phyloP scores from a whole-genome alignment of 2,329 filamentous ascomycete species.

The Ilyonectria robusta region DNA sequence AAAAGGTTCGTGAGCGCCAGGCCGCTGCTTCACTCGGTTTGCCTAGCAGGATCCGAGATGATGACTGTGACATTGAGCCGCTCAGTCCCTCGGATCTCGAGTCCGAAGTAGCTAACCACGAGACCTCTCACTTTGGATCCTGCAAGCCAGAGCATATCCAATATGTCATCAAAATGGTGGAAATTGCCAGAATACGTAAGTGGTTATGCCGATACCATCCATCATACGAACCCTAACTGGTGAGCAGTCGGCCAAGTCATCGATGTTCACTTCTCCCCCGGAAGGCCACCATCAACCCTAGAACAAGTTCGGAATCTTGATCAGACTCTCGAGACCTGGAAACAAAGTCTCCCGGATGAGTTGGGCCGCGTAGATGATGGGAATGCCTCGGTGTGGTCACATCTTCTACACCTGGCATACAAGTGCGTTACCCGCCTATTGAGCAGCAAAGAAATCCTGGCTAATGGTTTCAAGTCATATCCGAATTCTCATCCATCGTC shows the following conservation, averaged over 20 bases:
- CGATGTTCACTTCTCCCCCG: conserved; percentile 55
- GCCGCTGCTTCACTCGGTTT: conserved; percentile 54
- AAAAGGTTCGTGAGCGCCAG: conserved; percentile 54
- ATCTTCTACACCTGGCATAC: conserved; percentile 55
- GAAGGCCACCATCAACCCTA: conserved; percentile 47
- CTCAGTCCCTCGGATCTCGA: conserved; percentile 51
- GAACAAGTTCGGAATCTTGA: conserved; percentile 50
- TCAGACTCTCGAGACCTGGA: conserved; percentile 52
- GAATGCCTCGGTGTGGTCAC: conserved; percentile 53
- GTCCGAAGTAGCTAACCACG: conserved; percentile 43
- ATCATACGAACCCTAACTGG: conserved; percentile 9
- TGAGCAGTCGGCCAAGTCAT: conserved; percentile 50
- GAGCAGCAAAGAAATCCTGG: neutral
- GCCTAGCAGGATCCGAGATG: conserved; percentile 55
- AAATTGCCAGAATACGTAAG: conserved; percentile 53
- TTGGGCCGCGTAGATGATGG: conserved; percentile 52
- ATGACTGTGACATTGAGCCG: conserved; percentile 57
- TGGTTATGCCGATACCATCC: neutral
- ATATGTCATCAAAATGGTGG: conserved; percentile 57
- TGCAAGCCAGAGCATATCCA: conserved; percentile 52
- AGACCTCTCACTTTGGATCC: conserved; percentile 47
- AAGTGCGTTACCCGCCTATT: conserved; percentile 43
- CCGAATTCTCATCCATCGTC: conserved; percentile 54
- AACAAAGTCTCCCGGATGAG: conserved; percentile 49
- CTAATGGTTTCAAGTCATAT: conserved; percentile 47